phyloP scores from a whole-genome alignment of 495 filamentous ascomycete species.

The Penicillium longicatenatum region DNA sequence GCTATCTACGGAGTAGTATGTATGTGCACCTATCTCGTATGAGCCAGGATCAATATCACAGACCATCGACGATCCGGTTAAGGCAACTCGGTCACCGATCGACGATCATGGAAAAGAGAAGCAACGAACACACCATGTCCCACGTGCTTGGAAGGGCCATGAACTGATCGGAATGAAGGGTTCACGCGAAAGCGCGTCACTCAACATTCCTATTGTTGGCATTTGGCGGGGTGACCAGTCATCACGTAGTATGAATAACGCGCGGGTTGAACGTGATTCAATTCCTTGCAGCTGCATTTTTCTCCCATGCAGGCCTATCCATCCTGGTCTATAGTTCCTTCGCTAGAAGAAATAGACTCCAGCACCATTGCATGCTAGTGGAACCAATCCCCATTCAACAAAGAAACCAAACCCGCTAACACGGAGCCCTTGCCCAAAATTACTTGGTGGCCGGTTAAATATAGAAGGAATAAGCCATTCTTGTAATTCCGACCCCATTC shows the following conservation, averaged over 20 bases:
- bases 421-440: neutral
- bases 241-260: neutral
- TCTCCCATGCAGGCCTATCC: neutral
- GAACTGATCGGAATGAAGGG: slow-evolving; percentile 5
- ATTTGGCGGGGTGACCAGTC: neutral
- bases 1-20: neutral
- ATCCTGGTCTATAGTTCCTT: neutral
- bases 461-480: slow-evolving; percentile 2
- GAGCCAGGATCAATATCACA: slow-evolving; percentile 1
- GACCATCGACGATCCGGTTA: neutral
- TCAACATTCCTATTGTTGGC: neutral
- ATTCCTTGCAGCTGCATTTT: neutral
- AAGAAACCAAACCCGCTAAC: neutral
- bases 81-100: neutral
- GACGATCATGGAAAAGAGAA: neutral
- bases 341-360: neutral
- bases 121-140: neutral
- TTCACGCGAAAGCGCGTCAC: neutral
- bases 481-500: neutral
- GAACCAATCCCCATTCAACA: neutral
- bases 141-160: neutral
- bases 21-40: neutral
- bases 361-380: neutral
- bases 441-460: slow-evolving; percentile 1
- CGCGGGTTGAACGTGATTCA: neutral